These are phyloP conservation scores for Agrocybe pediades DNA, from an alignment of 768 basidiomycete genomes.

Conservation along the genomic window DNA sequence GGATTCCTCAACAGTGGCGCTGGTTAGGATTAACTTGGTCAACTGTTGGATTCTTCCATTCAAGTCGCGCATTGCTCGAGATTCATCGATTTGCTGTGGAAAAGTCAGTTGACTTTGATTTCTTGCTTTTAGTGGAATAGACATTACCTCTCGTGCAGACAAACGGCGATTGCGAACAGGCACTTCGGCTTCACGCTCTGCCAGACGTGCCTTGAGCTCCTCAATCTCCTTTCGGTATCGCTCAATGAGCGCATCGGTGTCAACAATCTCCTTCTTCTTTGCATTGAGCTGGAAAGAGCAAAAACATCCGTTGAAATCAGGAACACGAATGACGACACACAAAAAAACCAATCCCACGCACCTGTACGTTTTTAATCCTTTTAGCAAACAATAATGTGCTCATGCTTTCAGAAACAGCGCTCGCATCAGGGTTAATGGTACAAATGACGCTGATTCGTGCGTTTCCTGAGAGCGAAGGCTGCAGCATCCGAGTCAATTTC, in stretches of 20 bases:
- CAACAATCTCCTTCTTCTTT: constrained; percentile 91
- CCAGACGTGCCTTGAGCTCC: constrained; percentile 73
- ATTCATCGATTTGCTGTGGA: constrained; percentile 77
- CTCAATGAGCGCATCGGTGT: constrained; percentile 92
- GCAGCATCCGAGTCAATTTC: constrained; percentile 91
- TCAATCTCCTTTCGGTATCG: constrained; percentile 95
- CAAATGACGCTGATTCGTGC: constrained; percentile 96
- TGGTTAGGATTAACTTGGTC: constrained; percentile 84
- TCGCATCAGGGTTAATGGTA: constrained; percentile 85
- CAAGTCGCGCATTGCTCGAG: constrained; percentile 81
- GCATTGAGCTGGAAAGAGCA: constrained; percentile 60
- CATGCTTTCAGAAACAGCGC: constrained; percentile 80
- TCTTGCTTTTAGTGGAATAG: background rate
- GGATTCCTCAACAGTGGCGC: constrained; percentile 74
- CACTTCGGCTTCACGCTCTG: constrained; percentile 70
- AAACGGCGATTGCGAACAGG: constrained; percentile 48
- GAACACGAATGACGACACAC: too few species aligned
- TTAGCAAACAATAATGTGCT: constrained; percentile 92
- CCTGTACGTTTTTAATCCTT: constrained; percentile 87
- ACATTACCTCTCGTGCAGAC: constrained; percentile 50
- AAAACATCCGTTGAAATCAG: background rate
- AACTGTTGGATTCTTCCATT: constrained; percentile 80
- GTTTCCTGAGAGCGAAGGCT: constrained; percentile 93
- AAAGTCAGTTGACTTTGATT: background rate
- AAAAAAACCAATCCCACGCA: constrained; percentile 36